Evolutionary conservation across 169 alveolate species (phyloP).

Genomic region (Plasmodium ovale): DNA sequence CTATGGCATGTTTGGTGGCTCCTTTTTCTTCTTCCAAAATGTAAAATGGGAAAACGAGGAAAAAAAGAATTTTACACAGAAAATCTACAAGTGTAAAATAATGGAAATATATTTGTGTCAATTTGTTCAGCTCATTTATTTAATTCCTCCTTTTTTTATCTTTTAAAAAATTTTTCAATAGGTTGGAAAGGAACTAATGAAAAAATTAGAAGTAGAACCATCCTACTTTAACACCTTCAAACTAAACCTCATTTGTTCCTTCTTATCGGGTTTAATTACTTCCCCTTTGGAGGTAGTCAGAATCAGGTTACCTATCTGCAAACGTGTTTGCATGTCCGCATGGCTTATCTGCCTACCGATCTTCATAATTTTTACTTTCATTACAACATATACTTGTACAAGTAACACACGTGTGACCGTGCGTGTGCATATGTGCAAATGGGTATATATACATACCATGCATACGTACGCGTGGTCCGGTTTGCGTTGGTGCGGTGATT

Average conservation of each 20-base stretch:
- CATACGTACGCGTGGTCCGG: background rate
- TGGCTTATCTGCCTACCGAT: no score
- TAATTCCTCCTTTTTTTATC: background rate
- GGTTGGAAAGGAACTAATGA: slow-evolving; percentile 49
- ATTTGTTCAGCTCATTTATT: no score
- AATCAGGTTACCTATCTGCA: slow-evolving; percentile 16
- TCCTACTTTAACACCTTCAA: slow-evolving; percentile 43
- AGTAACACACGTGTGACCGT: background rate
- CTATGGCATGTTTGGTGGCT: slow-evolving; percentile 56
- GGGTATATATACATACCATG: background rate
- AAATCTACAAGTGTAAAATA: background rate
- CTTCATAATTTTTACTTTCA: no score
- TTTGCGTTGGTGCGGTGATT: no score
- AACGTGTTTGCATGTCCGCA: no score
- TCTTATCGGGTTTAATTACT: slow-evolving; percentile 49
- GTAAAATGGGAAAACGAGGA: slow-evolving; percentile 29
- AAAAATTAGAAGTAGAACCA: slow-evolving; percentile 10
- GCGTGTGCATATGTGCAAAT: background rate
- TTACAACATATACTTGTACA: no score
- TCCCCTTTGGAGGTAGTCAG: slow-evolving; percentile 68
- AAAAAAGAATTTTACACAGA: background rate
- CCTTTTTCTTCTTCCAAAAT: slow-evolving; percentile 59
- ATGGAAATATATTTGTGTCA: background rate
- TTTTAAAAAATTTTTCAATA: background rate
- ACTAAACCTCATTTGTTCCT: slow-evolving; percentile 38